Percentiles rank a stretch among this genome's conserved stretches.
These are phyloP conservation scores for Colletotrichum higginsianum DNA, from an alignment of 2,329 filamentous ascomycete genomes.

Conservation along the genomic window DNA sequence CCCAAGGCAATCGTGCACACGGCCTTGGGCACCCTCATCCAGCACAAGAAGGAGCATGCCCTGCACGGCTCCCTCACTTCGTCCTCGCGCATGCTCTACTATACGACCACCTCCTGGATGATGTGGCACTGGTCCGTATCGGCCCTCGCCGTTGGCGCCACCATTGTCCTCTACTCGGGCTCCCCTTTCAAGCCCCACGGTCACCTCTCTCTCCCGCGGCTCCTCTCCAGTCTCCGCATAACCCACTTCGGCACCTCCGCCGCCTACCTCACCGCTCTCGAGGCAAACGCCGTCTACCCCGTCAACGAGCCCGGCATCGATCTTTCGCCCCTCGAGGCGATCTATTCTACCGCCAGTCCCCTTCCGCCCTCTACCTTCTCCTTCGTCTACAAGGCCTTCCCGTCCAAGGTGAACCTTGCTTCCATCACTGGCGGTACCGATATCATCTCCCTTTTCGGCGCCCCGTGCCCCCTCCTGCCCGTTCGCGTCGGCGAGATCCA, in stretches of 20 bases:
- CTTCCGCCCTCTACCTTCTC: conserved; percentile 93
- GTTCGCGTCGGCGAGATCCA: conserved; percentile 83
- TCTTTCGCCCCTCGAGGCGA: conserved; percentile 79
- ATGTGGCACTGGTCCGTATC: conserved; percentile 99
- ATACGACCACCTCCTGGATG: conserved; percentile 98
- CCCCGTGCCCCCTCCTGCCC: conserved; percentile 82
- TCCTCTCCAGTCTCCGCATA: conserved; percentile 85
- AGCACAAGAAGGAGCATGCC: conserved; percentile 97
- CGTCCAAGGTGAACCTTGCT: conserved; percentile 83
- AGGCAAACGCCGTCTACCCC: conserved; percentile 80
- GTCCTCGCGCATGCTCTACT: conserved; percentile 87
- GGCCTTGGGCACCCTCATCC: conserved; percentile 88
- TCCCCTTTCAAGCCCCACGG: conserved; percentile 88
- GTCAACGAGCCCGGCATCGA: conserved; percentile 66
- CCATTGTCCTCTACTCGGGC: conserved; percentile 90
- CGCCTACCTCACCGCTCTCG: conserved; percentile 91
- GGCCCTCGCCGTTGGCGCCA: conserved; percentile 85
- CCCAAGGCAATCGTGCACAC: conserved; percentile 98
- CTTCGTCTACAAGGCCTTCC: conserved; percentile 90
- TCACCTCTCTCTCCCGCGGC: conserved; percentile 83
- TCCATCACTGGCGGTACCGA: conserved; percentile 98
- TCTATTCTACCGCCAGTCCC: conserved; percentile 95
- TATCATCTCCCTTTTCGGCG: conserved; percentile 95
- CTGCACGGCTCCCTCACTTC: conserved; percentile 87
- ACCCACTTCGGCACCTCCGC: conserved; percentile 97